These are phyloP conservation scores for Phytophthora sp. DNA, from an alignment of 352 stramenopile species.

Conservation along the genomic window DNA sequence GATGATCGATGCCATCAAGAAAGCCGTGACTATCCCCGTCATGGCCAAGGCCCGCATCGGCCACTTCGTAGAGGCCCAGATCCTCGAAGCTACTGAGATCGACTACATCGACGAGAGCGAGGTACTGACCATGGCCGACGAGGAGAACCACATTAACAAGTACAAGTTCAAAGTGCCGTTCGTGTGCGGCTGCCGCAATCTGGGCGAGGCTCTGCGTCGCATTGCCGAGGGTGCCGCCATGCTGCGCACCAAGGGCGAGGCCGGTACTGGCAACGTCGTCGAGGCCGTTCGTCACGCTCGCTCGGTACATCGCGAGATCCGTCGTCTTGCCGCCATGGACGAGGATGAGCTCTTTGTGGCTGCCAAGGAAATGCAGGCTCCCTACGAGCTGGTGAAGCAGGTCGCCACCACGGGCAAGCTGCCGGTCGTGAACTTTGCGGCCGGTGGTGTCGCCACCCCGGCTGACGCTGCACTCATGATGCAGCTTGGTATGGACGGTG, in stretches of 20 bases:
- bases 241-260: constrained; percentile 98
- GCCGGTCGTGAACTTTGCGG: constrained; percentile 98
- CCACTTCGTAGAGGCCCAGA: constrained; percentile 99
- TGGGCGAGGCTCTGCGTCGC: constrained; percentile 96
- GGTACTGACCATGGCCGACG: constrained; percentile 98
- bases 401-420: constrained; percentile 92
- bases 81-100: constrained; percentile 97
- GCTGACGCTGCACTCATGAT: constrained; percentile 99
- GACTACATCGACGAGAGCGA: constrained; percentile 99
- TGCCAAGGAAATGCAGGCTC: constrained; percentile 96
- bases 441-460: constrained; percentile 97
- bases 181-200: constrained; percentile 98
- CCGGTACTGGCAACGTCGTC: constrained; percentile 98
- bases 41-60: constrained; percentile 99
- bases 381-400: constrained; percentile 94
- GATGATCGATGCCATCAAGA: constrained; percentile 99
- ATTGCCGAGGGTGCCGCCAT: constrained; percentile 97
- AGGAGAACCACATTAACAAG: constrained; percentile 98
- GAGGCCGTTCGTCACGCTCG: constrained; percentile 97
- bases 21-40: constrained; percentile 98
- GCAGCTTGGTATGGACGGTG: constrained; percentile 98
- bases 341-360: constrained; percentile 98
- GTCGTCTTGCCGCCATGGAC: constrained; percentile 91
- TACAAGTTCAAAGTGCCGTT: constrained; percentile 98
- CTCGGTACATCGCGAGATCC: constrained; percentile 93